phyloP scores from a whole-genome alignment of 192 early-diverging fungal species.

The Spinellus fusiger region DNA sequence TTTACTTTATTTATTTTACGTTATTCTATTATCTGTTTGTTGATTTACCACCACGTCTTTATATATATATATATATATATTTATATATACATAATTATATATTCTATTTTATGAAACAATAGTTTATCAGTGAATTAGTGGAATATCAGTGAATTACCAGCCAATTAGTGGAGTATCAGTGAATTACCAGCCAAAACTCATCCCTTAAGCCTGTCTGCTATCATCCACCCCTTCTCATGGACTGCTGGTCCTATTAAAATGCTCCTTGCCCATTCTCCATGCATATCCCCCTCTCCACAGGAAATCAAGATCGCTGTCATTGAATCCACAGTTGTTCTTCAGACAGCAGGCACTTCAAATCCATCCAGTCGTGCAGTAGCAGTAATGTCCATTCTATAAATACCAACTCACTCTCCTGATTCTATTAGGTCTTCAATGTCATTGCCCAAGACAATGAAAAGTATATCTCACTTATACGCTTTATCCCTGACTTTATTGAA shows the following conservation, averaged over 20 bases:
- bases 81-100: background rate
- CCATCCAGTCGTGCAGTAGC: slow-evolving; percentile 10
- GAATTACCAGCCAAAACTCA: no score
- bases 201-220: no score
- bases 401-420: background rate
- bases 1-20: no score
- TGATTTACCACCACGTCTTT: background rate
- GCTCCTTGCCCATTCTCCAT: background rate
- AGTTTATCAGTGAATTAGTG: no score
- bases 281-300: background rate
- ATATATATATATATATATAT: background rate
- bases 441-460: slow-evolving; percentile 24
- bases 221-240: no score
- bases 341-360: background rate
- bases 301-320: slow-evolving; percentile 20
- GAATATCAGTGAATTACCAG: no score
- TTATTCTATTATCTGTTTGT: background rate
- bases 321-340: slow-evolving; percentile 11
- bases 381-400: background rate
- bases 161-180: no score
- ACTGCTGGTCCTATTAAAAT: background rate
- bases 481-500: slow-evolving; percentile 25
- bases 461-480: slow-evolving; percentile 21
- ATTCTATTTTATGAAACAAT: no score
- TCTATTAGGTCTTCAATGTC: slow-evolving; percentile 25